phyloP scores from a whole-genome alignment of 805 yeast species.

The Sugiyamaella mastotermitis region DNA sequence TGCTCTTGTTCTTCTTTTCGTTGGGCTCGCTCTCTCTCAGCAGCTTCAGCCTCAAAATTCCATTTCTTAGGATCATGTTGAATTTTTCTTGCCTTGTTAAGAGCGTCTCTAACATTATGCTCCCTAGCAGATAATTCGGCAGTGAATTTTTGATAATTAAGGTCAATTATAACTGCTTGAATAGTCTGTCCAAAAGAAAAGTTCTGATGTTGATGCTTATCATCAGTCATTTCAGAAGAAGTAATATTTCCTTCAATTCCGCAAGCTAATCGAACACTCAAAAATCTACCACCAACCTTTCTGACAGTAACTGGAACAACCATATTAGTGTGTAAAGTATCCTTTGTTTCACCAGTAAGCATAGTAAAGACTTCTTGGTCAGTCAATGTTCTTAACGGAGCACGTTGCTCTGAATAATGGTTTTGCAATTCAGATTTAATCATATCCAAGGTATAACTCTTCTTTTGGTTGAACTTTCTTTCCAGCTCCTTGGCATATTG shows the following conservation, averaged over 20 bases:
- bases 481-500: slow-evolving; percentile 90
- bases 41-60: slow-evolving; percentile 71
- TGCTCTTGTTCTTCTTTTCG: slow-evolving; percentile 57
- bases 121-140: slow-evolving; percentile 70
- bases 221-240: slow-evolving; percentile 32
- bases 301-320: slow-evolving; percentile 71
- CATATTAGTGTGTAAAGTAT: slow-evolving; percentile 59
- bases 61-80: slow-evolving; percentile 47
- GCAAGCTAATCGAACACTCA: slow-evolving; percentile 44
- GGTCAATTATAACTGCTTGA: slow-evolving; percentile 67
- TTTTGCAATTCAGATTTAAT: slow-evolving; percentile 81
- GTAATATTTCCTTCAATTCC: slow-evolving; percentile 53
- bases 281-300: slow-evolving; percentile 48
- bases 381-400: slow-evolving; percentile 57
- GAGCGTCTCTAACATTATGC: slow-evolving; percentile 54
- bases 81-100: slow-evolving; percentile 34
- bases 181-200: slow-evolving; percentile 65
- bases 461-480: slow-evolving; percentile 51
- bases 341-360: slow-evolving; percentile 80
- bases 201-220: slow-evolving; percentile 22
- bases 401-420: slow-evolving; percentile 82
- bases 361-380: slow-evolving; percentile 75
- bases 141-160: slow-evolving; percentile 67
- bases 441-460: slow-evolving; percentile 73
- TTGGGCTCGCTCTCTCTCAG: slow-evolving; percentile 51